A percentile compares a stretch with the other conserved stretches of the same genome.
Conservation (phyloP, 164 flowering plant genomes). For the Vitis rupestris region DNA sequence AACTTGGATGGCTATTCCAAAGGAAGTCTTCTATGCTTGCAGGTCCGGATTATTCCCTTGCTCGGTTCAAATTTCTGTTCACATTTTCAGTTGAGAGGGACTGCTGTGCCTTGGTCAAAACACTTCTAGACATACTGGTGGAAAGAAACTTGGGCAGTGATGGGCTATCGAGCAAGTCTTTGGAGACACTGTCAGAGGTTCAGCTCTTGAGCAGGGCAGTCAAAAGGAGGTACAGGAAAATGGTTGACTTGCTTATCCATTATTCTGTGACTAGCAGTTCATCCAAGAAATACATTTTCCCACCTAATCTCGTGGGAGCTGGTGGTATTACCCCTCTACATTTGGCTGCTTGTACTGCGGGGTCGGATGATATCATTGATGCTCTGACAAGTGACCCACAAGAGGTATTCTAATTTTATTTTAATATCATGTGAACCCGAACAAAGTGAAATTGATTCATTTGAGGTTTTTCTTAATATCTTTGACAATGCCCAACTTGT, state of each 20-base stretch:
- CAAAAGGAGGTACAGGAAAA: slow-evolving; percentile 58
- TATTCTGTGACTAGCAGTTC: slow-evolving; percentile 35
- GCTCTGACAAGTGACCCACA: slow-evolving; percentile 78
- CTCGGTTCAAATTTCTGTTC: slow-evolving; percentile 67
- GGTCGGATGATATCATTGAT: slow-evolving; percentile 63
- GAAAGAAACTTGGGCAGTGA: slow-evolving; percentile 34
- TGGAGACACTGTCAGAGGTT: slow-evolving; percentile 52
- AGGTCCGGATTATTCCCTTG: slow-evolving; percentile 35
- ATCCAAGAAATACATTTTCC: slow-evolving; percentile 53
- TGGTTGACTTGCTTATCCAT: slow-evolving; percentile 70
- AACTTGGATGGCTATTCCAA: slow-evolving; percentile 95
- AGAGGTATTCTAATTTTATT: slow-evolving; percentile 44
- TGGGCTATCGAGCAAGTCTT: slow-evolving; percentile 35
- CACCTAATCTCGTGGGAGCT: slow-evolving; percentile 69
- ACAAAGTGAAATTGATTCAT: not conserved
- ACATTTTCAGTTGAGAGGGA: slow-evolving; percentile 73
- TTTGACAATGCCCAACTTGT: not conserved
- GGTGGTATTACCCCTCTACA: slow-evolving; percentile 87
- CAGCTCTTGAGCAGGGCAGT: slow-evolving; percentile 81
- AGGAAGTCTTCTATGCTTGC: slow-evolving; percentile 34
- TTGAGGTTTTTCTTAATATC: not conserved
- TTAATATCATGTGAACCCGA: not conserved
- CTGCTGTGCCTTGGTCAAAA: slow-evolving; percentile 62
- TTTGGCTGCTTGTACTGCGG: slow-evolving; percentile 74
- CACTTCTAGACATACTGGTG: slow-evolving; percentile 59